Evolutionary conservation across 148 eudicot species (phyloP).

Genomic region (Fagopyrum homotropicum): DNA sequence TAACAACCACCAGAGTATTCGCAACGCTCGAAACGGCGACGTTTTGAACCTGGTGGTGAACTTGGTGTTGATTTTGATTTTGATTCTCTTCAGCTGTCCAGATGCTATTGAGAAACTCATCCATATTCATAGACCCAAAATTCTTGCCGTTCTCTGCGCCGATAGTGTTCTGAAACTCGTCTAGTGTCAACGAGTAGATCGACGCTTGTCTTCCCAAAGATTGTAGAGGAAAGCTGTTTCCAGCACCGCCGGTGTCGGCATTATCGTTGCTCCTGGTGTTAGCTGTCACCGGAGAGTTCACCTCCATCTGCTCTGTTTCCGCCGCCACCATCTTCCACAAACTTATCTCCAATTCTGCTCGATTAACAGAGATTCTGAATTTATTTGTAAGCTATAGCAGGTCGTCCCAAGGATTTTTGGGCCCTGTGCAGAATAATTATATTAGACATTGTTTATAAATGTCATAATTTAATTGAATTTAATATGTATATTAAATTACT

Average conservation of each 20-base stretch:
- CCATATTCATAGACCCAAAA: conserved; percentile 97
- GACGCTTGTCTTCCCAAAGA: conserved; percentile 60
- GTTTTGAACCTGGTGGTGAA: conserved; percentile 6
- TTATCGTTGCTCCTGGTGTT: background rate
- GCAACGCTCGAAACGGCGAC: background rate
- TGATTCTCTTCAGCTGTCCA: conserved; percentile 78
- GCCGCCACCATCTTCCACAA: conserved; percentile 19
- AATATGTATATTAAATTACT: too few relatives aligned
- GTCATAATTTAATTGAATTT: too few relatives aligned
- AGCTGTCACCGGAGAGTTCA: conserved; percentile 10
- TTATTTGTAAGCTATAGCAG: background rate
- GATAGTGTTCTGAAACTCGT: conserved; percentile 75
- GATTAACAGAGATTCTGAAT: background rate
- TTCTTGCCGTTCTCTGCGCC: conserved; percentile 58
- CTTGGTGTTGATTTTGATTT: conserved; percentile 28
- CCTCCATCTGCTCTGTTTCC: conserved; percentile 11
- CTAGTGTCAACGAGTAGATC: conserved; percentile 78
- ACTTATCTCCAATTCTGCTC: background rate
- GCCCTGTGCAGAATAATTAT: too few relatives aligned
- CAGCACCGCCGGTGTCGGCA: conserved; percentile 12
- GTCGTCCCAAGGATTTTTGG: background rate
- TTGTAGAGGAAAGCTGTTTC: conserved; percentile 18
- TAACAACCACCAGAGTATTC: background rate
- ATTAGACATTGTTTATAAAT: background rate
- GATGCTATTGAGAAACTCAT: conserved; percentile 85